A percentile compares a stretch with the other conserved stretches of the same genome.
These are phyloP conservation scores for Ramularia endophylla DNA, from an alignment of 2,329 filamentous ascomycete genomes.

Conservation along the genomic window DNA sequence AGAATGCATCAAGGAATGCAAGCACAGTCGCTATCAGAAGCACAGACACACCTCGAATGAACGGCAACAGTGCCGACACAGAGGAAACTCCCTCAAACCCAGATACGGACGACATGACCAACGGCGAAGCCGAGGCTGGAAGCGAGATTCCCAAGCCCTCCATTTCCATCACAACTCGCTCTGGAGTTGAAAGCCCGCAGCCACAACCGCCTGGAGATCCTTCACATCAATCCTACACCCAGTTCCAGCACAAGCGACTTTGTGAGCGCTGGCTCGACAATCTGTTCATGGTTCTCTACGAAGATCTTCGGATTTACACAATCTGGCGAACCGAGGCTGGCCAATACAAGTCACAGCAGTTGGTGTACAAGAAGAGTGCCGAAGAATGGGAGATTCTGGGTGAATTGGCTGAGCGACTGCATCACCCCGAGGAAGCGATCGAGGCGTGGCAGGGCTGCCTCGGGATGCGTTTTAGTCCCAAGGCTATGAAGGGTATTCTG, in stretches of 20 bases:
- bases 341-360: conserved; percentile 85
- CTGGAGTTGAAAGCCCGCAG: conserved; percentile 27
- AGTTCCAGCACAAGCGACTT: conserved; percentile 93
- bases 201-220: conserved; percentile 42
- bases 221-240: conserved; percentile 69
- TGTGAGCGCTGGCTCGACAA: conserved; percentile 98
- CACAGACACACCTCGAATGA: conserved; percentile 51
- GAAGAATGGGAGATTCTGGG: conserved; percentile 99
- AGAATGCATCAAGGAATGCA: conserved; percentile 58
- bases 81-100: conserved; percentile 30
- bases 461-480: conserved; percentile 83
- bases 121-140: conserved; percentile 26
- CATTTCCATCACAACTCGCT: conserved; percentile 28
- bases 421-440: conserved; percentile 84
- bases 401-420: conserved; percentile 82
- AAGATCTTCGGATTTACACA: conserved; percentile 95
- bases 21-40: conserved; percentile 74
- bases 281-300: conserved; percentile 98
- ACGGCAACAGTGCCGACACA: conserved; percentile 37
- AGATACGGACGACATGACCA: conserved; percentile 29
- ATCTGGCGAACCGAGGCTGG: conserved; percentile 99
- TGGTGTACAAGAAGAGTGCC: conserved; percentile 93
- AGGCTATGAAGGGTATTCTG: conserved; percentile 80
- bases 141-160: conserved; percentile 31
- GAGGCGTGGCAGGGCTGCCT: conserved; percentile 91